Evolutionary conservation across 768 basidiomycete genomes (phyloP), one percentile per base, ranked within the genome.

Genomic region (Suillus luteus): DNA sequence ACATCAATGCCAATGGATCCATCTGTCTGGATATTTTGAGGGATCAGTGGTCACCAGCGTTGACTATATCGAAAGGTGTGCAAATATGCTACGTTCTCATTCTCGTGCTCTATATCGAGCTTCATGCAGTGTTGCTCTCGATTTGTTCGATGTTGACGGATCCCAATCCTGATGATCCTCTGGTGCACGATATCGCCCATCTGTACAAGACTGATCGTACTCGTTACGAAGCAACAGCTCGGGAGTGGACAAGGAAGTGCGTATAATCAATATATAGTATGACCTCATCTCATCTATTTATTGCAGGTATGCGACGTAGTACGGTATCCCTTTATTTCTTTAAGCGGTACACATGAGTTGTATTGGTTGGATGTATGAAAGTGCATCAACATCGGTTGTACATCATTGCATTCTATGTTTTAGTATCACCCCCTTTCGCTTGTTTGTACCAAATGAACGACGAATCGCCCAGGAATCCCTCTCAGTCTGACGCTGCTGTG

Each of bases 191-290:
- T 74, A 98, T 99, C 68, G 97, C 97, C 62, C 94, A 96, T 78
- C 79, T 98, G 69, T 99, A 99, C 89, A 99, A 99, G 94, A 98
- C 96, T 43, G 97, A 99, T 80, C 88, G 96, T 70, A 81, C 92
- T 67, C 89, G 96, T 72, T 99, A 99, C 75, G 97, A 99, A 80
- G 92, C 95, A 65, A 99, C 95, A 40, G 97, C 97, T 33, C 85
- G 95, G 81, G 97, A 99, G 84, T 99, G 96, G 96, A 96, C 96
- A 78, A 90, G 96, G 87, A 99, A 99, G 96, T 99, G 74, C 70
- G 92, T 78, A 31, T 27, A 2, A 8, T 0, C 35, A n/a, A 11
- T 51, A 31, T 8, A 35, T 3, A n/a, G 9, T 49, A 15, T 43
- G 44, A 40, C 48, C 33, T 52, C 27, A 15, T 22, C 64, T 67